Evolutionary conservation across 768 basidiomycete genomes (phyloP).

Genomic region (Podaxis sp.): DNA sequence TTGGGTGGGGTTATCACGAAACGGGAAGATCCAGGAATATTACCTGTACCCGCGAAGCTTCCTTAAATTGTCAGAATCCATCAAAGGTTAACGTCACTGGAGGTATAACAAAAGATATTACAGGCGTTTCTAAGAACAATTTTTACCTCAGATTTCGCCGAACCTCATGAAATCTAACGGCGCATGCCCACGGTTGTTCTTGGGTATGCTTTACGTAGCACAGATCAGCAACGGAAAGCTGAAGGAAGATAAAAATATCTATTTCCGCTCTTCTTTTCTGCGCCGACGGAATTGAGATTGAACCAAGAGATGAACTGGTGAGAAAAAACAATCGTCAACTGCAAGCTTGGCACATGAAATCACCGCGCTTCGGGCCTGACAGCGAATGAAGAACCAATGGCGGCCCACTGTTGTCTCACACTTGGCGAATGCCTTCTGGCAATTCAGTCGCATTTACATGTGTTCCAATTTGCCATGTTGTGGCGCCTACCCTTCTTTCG

Average conservation of each 20-base stretch:
- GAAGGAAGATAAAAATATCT: constrained; percentile 4
- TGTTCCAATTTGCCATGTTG: background rate
- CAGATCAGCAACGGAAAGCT: constrained; percentile 1
- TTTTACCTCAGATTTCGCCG: background rate
- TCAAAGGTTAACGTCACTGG: constrained; percentile 5
- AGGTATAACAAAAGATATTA: background rate
- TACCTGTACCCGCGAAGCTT: constrained; percentile 9
- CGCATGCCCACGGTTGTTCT: background rate
- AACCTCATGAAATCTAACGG: background rate
- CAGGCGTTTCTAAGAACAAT: constrained; percentile 1
- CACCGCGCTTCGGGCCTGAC: constrained; percentile 7
- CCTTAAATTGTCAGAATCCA: constrained; percentile 9
- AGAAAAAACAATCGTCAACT: constrained; percentile 2
- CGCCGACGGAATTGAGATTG: constrained; percentile 6
- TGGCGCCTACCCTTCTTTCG: background rate
- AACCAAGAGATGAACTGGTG: constrained; percentile 2
- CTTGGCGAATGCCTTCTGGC: background rate
- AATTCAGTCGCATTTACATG: background rate
- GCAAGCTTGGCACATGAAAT: constrained; percentile 2
- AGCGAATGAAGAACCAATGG: constrained; percentile 7
- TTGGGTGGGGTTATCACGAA: background rate
- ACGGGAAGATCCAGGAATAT: background rate
- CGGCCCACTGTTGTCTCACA: constrained; percentile 2
- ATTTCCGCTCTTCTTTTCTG: constrained; percentile 3
- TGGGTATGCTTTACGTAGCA: background rate